phyloP scores from a whole-genome alignment of 139 green algal species.

The Tetratostichococcus sp. region DNA sequence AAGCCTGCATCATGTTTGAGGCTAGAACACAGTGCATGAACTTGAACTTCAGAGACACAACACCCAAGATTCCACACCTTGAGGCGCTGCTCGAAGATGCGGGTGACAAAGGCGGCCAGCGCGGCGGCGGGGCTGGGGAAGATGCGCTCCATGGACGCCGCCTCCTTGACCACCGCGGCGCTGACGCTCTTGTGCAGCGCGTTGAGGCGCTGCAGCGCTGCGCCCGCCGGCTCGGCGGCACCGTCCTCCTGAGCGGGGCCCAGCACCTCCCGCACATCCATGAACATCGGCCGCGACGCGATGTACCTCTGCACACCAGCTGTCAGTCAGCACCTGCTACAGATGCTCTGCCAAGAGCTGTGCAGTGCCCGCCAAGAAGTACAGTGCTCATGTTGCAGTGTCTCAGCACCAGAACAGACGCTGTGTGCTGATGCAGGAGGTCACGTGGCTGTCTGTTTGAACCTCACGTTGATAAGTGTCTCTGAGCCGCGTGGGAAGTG shows the following conservation, averaged over 20 bases:
- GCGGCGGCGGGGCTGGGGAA: constrained; percentile 32
- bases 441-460: too few relatives aligned
- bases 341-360: too few relatives aligned
- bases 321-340: too few relatives aligned
- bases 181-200: constrained; percentile 41
- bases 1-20: too few relatives aligned
- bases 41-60: neutral
- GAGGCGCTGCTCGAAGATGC: constrained; percentile 62
- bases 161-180: constrained; percentile 41
- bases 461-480: constrained; percentile 13
- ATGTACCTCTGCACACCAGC: constrained; percentile 43
- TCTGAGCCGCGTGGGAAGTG: constrained; percentile 29
- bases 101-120: constrained; percentile 37
- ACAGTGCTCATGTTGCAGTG: too few relatives aligned
- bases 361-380: too few relatives aligned
- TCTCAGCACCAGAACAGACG: too few relatives aligned
- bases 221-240: constrained; percentile 10
- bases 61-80: constrained; percentile 23
- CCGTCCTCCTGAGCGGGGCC: neutral
- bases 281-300: constrained; percentile 45
- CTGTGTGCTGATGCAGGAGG: too few relatives aligned
- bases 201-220: constrained; percentile 22
- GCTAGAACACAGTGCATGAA: too few relatives aligned
- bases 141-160: constrained; percentile 48
- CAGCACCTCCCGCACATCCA: constrained; percentile 28